These are phyloP conservation scores for Leishmania aethiopica DNA, from an alignment of 208 protist genomes.

Conservation along the genomic window DNA sequence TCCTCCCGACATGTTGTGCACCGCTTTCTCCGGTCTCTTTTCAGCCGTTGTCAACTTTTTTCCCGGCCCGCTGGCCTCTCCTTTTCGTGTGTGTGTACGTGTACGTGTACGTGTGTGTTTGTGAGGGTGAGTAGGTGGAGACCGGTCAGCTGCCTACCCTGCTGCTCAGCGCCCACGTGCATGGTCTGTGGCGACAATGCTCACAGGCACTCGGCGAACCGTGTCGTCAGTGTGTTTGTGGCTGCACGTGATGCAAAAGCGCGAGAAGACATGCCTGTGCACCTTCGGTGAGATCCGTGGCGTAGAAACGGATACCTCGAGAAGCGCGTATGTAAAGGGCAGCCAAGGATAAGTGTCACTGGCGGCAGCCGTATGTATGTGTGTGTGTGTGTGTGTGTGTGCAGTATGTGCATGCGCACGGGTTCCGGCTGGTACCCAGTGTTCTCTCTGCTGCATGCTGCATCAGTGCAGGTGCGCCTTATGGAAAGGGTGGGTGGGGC, in stretches of 20 bases:
- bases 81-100: not conserved
- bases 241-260: not conserved
- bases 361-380: not conserved
- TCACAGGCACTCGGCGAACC: not conserved
- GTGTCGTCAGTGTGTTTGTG: not conserved
- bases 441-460: not conserved
- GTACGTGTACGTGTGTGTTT: not conserved
- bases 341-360: not conserved
- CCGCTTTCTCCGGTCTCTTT: not conserved
- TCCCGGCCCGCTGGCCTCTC: not conserved
- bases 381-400: not conserved
- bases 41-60: not conserved
- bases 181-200: not conserved
- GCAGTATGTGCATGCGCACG: not conserved
- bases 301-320: not conserved
- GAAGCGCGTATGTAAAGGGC: not conserved
- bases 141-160: no score
- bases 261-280: not conserved
- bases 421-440: no score
- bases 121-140: not conserved
- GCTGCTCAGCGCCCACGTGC: not conserved
- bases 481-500: not conserved
- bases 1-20: not conserved
- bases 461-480: not conserved
- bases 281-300: not conserved